Percentiles rank a stretch among this genome's conserved stretches.
phyloP scores from a whole-genome alignment of 176 grass and related monocot genomes.

The Oryza punctata region DNA sequence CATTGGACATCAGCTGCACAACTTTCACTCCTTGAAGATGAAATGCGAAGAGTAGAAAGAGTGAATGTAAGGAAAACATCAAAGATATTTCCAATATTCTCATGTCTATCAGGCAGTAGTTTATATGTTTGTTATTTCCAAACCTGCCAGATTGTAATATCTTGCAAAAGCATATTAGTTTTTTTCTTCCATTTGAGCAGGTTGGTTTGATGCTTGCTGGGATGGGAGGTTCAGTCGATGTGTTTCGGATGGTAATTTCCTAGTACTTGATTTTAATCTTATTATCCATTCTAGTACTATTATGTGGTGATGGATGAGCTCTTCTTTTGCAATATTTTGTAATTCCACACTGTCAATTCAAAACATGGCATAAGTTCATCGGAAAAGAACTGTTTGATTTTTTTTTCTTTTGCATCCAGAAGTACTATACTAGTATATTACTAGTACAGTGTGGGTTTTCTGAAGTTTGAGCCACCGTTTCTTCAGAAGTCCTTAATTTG shows the following conservation, averaged over 20 bases:
- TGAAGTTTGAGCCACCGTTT: not conserved
- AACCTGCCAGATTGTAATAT: not conserved
- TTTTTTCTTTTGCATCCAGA: not conserved
- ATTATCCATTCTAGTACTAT: not conserved
- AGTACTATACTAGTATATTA: too few species aligned
- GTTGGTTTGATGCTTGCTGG: slow-evolving; percentile 96
- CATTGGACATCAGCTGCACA: slow-evolving; percentile 97
- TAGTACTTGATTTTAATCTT: not conserved
- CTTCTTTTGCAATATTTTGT: slow-evolving; percentile 4
- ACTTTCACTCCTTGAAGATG: slow-evolving; percentile 93
- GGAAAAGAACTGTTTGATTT: not conserved
- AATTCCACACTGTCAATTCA: not conserved
- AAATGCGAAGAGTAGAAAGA: slow-evolving; percentile 97
- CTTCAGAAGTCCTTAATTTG: not conserved
- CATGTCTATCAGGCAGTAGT: not conserved
- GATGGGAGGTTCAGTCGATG: slow-evolving; percentile 85
- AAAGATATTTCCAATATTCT: not conserved
- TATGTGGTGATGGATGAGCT: not conserved
- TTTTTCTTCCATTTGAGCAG: slow-evolving; percentile 47
- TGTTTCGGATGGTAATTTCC: slow-evolving; percentile 88
- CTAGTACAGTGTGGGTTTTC: not conserved
- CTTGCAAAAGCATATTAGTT: not conserved
- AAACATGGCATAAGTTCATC: not conserved
- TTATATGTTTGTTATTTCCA: not conserved
- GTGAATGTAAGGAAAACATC: slow-evolving; percentile 69